Base-by-base conservation (phyloP, 2,329 filamentous ascomycete genomes). In the Botrytis paeoniae region DNA sequence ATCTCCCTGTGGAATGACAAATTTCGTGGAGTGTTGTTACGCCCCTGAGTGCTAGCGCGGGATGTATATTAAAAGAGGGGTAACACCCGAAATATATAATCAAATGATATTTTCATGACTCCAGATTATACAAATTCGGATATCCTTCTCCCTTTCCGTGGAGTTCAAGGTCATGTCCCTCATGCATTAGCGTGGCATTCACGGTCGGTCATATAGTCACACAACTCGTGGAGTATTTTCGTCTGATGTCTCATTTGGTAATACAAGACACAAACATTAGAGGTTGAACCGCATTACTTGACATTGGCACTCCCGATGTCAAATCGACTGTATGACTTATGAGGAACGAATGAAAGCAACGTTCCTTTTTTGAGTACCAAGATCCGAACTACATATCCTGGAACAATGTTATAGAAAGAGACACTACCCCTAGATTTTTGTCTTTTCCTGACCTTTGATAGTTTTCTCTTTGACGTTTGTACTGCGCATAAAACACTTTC, bases 161-260 rank as follows among this genome's bases (percentile, higher is more conserved):
- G 5, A 25, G 9, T 66, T n/a, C 32, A 20, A 3, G 0, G 43
- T 51, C 43, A 10, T 66, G 20, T 12, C 9, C 7, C 22, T 51
- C 14, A 10, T 51, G 14, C 5, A 51, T 39, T 37, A 66, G 22
- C 20, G 14, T 66, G 20, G 32, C 43, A 51, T n/a, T n/a, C 14
- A 18, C 20, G 2, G 20, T 35, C 20, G 2, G 20, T 35, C 22
- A 37, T 25, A 18, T 2, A 48, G 41, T 65, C 9, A 32, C 63
- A 66, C 63, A 51, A 37, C 14, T n/a, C 22, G 22, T 51, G 63
- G 43, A 32, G 5, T 4, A n/a, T 66, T 66, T 29, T 66, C 63
- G 43, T 66, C 63, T 51, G 32, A 66, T 66, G 32, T 66, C 43
- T 66, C 43, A 66, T 66, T 66, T 39, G 3, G 32, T 51, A 7